Percentiles rank a stretch among this genome's conserved stretches.
Conservation (phyloP, 164 flowering plant genomes). For the Berberis thunbergii region DNA sequence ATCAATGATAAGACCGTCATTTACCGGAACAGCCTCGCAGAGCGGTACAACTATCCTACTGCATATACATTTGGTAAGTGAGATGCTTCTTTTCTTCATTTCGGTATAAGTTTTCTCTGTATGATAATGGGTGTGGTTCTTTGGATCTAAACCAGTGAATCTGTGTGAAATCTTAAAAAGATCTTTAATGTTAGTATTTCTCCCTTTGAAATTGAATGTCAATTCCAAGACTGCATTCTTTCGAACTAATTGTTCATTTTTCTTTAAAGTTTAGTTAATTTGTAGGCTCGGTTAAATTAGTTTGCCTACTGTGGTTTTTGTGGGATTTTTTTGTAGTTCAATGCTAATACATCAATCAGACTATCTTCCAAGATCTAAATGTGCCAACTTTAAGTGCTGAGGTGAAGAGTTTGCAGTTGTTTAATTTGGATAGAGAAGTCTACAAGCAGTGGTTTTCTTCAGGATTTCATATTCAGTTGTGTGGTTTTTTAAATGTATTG, state of each 20-base stretch:
- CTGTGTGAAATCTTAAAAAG: not conserved
- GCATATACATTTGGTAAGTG: constrained; percentile 79
- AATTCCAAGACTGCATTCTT: not conserved
- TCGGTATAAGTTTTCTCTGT: not conserved
- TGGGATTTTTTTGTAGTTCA: no score
- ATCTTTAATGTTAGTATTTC: not conserved
- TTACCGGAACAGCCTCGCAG: constrained; percentile 79
- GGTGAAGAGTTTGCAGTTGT: no score
- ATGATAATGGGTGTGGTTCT: not conserved
- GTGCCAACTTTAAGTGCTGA: no score
- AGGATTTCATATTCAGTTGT: no score
- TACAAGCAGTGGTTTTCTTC: no score
- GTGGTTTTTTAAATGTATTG: no score
- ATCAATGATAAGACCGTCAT: constrained; percentile 80
- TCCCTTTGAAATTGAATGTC: not conserved
- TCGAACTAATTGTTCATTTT: no score
- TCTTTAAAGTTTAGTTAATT: no score
- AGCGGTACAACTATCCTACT: constrained; percentile 75
- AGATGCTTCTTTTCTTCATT: not conserved
- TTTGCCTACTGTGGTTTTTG: no score
- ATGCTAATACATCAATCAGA: no score
- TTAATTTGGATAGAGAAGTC: no score
- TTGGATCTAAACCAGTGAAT: not conserved
- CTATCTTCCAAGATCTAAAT: no score
- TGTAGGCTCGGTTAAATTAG: not conserved